phyloP scores from a whole-genome alignment of 345 rosid species.

The Citrus hindsii region DNA sequence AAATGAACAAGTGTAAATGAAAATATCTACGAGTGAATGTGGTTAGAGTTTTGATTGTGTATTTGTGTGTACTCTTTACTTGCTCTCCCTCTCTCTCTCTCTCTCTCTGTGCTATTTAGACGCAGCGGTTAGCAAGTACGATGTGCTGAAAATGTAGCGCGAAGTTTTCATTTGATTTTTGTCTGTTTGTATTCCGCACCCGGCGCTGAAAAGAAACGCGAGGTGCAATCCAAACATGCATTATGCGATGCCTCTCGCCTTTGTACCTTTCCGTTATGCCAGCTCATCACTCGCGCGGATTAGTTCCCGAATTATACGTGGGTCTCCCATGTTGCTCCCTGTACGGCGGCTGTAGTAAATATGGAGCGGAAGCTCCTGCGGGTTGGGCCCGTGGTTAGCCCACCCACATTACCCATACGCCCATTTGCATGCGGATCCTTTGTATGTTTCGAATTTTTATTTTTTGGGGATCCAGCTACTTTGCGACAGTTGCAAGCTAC shows the following conservation, averaged over 20 bases:
- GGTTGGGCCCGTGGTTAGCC: neutral
- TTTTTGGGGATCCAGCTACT: too few relatives aligned
- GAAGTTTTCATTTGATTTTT: neutral
- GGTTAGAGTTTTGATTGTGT: constrained; percentile 2
- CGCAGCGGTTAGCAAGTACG: neutral
- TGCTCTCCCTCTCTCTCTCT: neutral
- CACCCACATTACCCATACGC: neutral
- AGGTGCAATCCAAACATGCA: neutral
- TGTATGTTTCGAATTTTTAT: neutral
- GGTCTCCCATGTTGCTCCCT: too few relatives aligned
- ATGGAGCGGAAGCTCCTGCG: neutral
- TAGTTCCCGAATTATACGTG: neutral
- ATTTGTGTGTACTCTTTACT: neutral
- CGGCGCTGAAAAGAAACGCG: neutral
- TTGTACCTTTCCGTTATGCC: neutral
- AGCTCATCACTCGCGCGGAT: neutral
- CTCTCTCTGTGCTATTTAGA: neutral
- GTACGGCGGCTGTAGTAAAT: neutral
- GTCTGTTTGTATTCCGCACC: neutral
- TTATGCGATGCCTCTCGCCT: neutral
- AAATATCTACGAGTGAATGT: neutral
- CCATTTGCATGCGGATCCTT: neutral
- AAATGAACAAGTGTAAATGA: neutral
- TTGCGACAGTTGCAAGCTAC: too few relatives aligned
- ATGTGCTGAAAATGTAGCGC: constrained; percentile 3